Percentiles rank a stretch among this genome's conserved stretches.
Conservation (phyloP, 805 yeast species). For the Saturnispora diversa region DNA sequence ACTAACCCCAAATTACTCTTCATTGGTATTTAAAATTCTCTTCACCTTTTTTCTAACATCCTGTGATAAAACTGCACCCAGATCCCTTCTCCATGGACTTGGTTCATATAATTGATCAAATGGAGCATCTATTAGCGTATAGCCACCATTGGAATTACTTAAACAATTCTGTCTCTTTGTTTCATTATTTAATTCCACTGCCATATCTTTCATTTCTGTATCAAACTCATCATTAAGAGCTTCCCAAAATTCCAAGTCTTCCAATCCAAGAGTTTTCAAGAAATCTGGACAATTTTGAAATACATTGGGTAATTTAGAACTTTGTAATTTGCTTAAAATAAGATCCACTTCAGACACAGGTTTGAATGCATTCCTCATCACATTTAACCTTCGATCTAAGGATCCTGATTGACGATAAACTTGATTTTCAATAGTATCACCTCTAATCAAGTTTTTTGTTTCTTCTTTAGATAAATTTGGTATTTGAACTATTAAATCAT, state of each 20-base stretch:
- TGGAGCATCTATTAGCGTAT: conserved; percentile 19
- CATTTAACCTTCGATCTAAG: conserved; percentile 21
- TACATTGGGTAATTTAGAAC: conserved; percentile 22
- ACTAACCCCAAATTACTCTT: too few relatives aligned
- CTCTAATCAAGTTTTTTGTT: conserved; percentile 13
- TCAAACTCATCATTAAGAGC: conserved; percentile 29
- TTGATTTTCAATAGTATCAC: neutral
- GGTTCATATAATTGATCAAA: conserved; percentile 17
- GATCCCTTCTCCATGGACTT: conserved; percentile 15
- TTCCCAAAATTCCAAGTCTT: conserved; percentile 29
- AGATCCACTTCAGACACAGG: conserved; percentile 23
- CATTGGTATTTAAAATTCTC: conserved; percentile 1
- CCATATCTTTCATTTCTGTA: conserved; percentile 19
- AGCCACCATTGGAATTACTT: neutral
- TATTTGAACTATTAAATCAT: conserved; percentile 17
- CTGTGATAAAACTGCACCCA: conserved; percentile 13
- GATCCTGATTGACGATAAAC: conserved; percentile 4
- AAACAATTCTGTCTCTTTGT: conserved; percentile 1
- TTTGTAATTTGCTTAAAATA: conserved; percentile 18
- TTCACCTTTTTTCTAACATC: conserved; percentile 14
- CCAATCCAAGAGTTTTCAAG: conserved; percentile 22
- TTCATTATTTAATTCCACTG: conserved; percentile 11
- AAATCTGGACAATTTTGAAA: conserved; percentile 26
- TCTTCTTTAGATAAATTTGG: conserved; percentile 21
- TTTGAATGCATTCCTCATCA: conserved; percentile 24